Evolutionary conservation across 345 rosid species (phyloP), one percentile per base, ranked within the genome.

Genomic region (Boechera stricta): DNA sequence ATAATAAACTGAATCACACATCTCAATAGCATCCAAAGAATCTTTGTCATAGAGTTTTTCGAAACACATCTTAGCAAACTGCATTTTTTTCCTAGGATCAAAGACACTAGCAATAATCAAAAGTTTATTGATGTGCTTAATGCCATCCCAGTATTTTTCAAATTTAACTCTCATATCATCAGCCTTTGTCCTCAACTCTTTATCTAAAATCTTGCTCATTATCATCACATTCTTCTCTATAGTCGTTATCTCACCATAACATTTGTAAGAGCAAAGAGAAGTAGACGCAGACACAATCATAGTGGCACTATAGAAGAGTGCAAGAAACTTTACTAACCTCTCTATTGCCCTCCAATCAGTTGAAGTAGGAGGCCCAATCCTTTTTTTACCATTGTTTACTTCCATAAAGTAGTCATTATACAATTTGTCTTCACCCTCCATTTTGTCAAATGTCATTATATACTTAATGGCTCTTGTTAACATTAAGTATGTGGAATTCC

Each of bases 41-140:
- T 49, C 8, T 49, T 49, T 33, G 1, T 33, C 45, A 35, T 33
- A 49, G 0, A 49, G 44, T 21, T 51, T 33, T 5, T 49, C 33
- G 33, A 66, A 49, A 2, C 45, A 66, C 12, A 52, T 67, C 26
- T 53, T 45, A 9, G n/a, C 39, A 45, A 64, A 64, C 4, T 45
- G 9, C 10, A 45, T 45, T 4, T 64, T 64, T 41, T 29, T 44
- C 5, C 26, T 28, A 5, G 58, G 7, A 32, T 67, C 18, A 67
- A 35, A 33, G 10, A 49, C 16, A 33, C 0, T 33, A 12, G 31
- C 35, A 7, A 67, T 0, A 8, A 51, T 10, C 33, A 66, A 3
- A 4, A 48, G 0, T 29, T 5, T 35, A 5, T 67, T 35, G 12
- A 67, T 67, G 15, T 48, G 4, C 11, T 16, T 33, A 12, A 10